Evolutionary conservation across 2,329 filamentous ascomycete species (phyloP).

Genomic region (Nigrograna mackinnonii): DNA sequence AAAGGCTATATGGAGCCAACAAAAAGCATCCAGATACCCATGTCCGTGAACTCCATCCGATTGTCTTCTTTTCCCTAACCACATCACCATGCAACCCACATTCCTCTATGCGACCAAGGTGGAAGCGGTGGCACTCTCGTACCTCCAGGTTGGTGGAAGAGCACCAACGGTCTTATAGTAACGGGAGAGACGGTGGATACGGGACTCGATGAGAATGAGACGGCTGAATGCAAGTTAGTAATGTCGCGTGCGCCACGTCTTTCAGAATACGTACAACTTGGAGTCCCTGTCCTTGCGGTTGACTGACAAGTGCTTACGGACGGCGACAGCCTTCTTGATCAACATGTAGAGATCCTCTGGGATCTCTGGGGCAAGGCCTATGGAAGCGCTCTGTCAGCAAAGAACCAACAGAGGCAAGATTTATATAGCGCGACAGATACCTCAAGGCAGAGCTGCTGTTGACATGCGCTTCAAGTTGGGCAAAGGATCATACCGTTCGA

Average conservation of each 20-base stretch:
- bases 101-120: constrained; percentile 46
- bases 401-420: constrained; percentile 46
- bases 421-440: constrained; percentile 71
- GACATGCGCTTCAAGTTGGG: constrained; percentile 46
- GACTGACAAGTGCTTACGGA: constrained; percentile 99
- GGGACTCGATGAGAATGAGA: constrained; percentile 99
- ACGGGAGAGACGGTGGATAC: constrained; percentile 98
- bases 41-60: constrained; percentile 38
- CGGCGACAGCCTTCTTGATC: constrained; percentile 94
- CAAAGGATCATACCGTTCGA: constrained; percentile 79
- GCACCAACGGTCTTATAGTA: constrained; percentile 98
- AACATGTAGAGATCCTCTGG: constrained; percentile 99
- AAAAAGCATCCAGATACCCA: constrained; percentile 19
- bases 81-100: constrained; percentile 22
- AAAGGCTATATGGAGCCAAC: constrained; percentile 28
- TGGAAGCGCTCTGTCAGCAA: constrained; percentile 39
- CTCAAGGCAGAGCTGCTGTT: constrained; percentile 33
- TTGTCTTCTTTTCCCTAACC: constrained; percentile 26
- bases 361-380: constrained; percentile 97
- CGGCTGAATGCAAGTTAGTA: constrained; percentile 55
- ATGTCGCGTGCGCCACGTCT: neutral
- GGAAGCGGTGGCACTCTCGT: constrained; percentile 91
- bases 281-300: constrained; percentile 99
- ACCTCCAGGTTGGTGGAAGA: constrained; percentile 93
- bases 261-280: constrained; percentile 68